Percentiles rank a stretch among this genome's conserved stretches.
These are phyloP conservation scores for Lentinula sp. DNA, from an alignment of 768 basidiomycete species.

Conservation along the genomic window DNA sequence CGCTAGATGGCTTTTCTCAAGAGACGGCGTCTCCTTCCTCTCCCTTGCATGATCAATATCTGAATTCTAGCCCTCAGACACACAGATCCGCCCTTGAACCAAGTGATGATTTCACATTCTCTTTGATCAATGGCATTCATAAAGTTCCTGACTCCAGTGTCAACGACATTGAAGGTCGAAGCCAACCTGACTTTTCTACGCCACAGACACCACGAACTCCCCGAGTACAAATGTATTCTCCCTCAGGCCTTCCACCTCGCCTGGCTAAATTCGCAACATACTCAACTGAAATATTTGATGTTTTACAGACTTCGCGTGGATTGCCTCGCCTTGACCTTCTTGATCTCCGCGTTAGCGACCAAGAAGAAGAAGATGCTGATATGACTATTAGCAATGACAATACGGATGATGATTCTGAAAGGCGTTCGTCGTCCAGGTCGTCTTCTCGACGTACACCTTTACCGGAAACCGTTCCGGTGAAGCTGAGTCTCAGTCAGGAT, in stretches of 20 bases:
- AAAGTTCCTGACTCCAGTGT: background rate
- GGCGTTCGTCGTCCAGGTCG: background rate
- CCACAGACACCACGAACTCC: background rate
- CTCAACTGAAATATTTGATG: constrained; percentile 73
- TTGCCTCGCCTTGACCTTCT: constrained; percentile 69
- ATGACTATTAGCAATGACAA: background rate
- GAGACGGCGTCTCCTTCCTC: background rate
- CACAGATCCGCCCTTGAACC: background rate
- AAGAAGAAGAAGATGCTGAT: constrained; percentile 23
- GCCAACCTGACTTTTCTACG: background rate
- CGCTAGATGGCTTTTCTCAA: background rate
- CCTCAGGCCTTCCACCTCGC: constrained; percentile 46
- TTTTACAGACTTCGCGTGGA: constrained; percentile 74
- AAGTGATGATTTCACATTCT: background rate
- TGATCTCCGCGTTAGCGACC: constrained; percentile 13
- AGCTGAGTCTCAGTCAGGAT: constrained; percentile 60
- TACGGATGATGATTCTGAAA: background rate
- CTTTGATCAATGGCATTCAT: background rate
- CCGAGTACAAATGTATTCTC: background rate
- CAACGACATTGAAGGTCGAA: background rate
- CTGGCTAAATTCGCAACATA: constrained; percentile 37
- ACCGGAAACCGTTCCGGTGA: constrained; percentile 59
- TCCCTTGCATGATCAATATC: too few species aligned
- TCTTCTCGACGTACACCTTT: background rate
- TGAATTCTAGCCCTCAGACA: background rate